A percentile compares a stretch with the other conserved stretches of the same genome.
These are phyloP conservation scores for Aspergillus carlsbadensis DNA, from an alignment of 495 filamentous ascomycete species.

Conservation along the genomic window DNA sequence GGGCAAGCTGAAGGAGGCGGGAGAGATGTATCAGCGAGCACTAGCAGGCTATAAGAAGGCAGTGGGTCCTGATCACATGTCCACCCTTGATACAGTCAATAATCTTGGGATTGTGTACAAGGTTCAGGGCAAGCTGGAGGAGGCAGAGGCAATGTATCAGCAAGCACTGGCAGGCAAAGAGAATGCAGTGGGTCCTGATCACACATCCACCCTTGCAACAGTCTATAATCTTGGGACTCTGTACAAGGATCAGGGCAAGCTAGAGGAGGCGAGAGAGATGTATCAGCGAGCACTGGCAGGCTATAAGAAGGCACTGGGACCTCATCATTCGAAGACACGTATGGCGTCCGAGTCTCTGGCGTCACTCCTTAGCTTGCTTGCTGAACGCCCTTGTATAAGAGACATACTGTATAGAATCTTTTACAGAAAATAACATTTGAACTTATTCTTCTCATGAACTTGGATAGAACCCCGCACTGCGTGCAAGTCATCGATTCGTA, in stretches of 20 bases:
- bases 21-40: no score
- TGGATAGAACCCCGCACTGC: no score
- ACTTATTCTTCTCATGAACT: no score
- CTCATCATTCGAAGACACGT: slow-evolving; percentile 16
- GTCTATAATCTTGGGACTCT: neutral
- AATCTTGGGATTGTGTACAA: neutral
- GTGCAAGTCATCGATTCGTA: no score
- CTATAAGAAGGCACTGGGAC: slow-evolving; percentile 35
- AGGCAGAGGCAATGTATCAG: slow-evolving; percentile 6
- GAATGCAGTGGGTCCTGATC: slow-evolving; percentile 35
- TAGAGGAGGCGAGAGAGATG: no score
- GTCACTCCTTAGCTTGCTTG: neutral
- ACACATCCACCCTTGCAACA: slow-evolving; percentile 32
- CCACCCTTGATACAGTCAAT: slow-evolving; percentile 25
- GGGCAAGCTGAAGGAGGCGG: no score
- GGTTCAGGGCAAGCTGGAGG: neutral
- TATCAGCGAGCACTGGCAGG: slow-evolving; percentile 9
- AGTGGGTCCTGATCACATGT: slow-evolving; percentile 32
- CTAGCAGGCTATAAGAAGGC: slow-evolving; percentile 31
- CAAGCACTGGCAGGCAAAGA: slow-evolving; percentile 22
- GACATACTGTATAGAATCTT: no score
- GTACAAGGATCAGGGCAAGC: no score
- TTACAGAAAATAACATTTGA: no score
- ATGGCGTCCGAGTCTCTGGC: neutral
- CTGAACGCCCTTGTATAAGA: neutral